Conservation (phyloP, 1,284 basidiomycete species). For the Puccinia sorghi region DNA sequence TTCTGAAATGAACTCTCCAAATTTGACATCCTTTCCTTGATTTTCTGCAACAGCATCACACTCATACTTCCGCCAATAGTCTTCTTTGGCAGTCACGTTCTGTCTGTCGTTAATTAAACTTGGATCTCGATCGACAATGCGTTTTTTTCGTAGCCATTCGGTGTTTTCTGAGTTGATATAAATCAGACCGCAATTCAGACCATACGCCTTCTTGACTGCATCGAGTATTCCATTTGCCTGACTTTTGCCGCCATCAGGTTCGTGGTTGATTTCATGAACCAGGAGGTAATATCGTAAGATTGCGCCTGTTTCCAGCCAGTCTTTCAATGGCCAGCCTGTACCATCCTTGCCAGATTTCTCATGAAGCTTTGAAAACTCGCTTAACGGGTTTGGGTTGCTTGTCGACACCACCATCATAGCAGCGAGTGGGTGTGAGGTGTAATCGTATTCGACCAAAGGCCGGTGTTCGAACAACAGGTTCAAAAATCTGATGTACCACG, state of each 20-base stretch:
- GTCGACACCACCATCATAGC: conserved; percentile 55
- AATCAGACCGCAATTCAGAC: conserved; percentile 57
- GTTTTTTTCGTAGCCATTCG: conserved; percentile 38
- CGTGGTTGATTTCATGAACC: conserved; percentile 53
- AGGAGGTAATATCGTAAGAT: conserved; percentile 56
- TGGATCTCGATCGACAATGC: conserved; percentile 50
- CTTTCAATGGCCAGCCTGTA: conserved; percentile 48
- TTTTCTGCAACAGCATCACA: neutral
- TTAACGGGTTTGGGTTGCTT: conserved; percentile 55
- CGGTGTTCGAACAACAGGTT: conserved; percentile 28
- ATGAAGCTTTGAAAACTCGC: conserved; percentile 55
- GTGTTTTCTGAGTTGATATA: conserved; percentile 54
- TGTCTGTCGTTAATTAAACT: conserved; percentile 36
- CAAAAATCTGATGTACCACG: conserved; percentile 51
- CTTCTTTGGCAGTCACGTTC: neutral
- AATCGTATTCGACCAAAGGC: conserved; percentile 12
- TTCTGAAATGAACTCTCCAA: conserved; percentile 60
- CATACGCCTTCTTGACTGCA: conserved; percentile 56
- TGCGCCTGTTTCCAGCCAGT: conserved; percentile 53
- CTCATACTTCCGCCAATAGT: conserved; percentile 6
- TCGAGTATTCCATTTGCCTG: conserved; percentile 55
- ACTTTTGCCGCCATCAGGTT: conserved; percentile 18
- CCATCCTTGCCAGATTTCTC: conserved; percentile 51
- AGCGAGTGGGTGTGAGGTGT: conserved; percentile 32
- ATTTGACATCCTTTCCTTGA: conserved; percentile 62